Evolutionary conservation across 2,329 filamentous ascomycete species (phyloP).

Genomic region (Alternaria novae-zelandiae): DNA sequence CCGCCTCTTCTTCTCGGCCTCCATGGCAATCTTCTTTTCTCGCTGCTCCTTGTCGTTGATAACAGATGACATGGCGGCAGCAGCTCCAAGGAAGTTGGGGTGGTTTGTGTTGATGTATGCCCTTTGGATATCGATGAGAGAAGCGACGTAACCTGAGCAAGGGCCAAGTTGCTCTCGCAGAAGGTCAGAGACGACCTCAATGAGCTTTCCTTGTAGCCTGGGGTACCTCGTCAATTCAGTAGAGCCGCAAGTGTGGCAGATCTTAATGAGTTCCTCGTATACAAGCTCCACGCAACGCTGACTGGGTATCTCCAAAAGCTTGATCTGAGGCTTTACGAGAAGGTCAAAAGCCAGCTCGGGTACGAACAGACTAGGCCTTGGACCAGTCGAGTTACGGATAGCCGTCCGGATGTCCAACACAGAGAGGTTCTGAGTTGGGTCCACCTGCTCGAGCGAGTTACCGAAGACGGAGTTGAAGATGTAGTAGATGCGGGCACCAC

Average conservation of each 20-base stretch:
- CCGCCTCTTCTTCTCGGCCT: slow-evolving; percentile 86
- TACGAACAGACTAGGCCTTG: slow-evolving; percentile 92
- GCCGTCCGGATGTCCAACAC: slow-evolving; percentile 95
- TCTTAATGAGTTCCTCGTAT: slow-evolving; percentile 99
- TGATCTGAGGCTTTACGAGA: slow-evolving; percentile 97
- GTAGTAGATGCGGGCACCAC: slow-evolving; percentile 95
- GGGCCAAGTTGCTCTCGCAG: slow-evolving; percentile 91
- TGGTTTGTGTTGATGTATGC: slow-evolving; percentile 99
- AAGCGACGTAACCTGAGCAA: slow-evolving; percentile 89
- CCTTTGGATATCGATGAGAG: slow-evolving; percentile 93
- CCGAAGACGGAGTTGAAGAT: slow-evolving; percentile 99
- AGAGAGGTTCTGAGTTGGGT: slow-evolving; percentile 93
- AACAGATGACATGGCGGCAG: slow-evolving; percentile 96
- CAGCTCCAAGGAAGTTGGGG: slow-evolving; percentile 95
- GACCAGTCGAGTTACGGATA: slow-evolving; percentile 96
- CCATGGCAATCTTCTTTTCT: slow-evolving; percentile 78
- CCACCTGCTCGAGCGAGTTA: slow-evolving; percentile 92
- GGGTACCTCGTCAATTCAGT: slow-evolving; percentile 92
- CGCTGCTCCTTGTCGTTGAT: slow-evolving; percentile 94
- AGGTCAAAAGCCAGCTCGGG: slow-evolving; percentile 97
- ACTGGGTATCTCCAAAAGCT: slow-evolving; percentile 90
- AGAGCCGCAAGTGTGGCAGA: slow-evolving; percentile 97
- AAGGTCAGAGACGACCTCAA: slow-evolving; percentile 96
- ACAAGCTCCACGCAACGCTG: slow-evolving; percentile 97
- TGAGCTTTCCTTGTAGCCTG: slow-evolving; percentile 91